These are phyloP conservation scores for Tubosaeta brunneosetosa DNA, from an alignment of 768 basidiomycete species.

Conservation along the genomic window DNA sequence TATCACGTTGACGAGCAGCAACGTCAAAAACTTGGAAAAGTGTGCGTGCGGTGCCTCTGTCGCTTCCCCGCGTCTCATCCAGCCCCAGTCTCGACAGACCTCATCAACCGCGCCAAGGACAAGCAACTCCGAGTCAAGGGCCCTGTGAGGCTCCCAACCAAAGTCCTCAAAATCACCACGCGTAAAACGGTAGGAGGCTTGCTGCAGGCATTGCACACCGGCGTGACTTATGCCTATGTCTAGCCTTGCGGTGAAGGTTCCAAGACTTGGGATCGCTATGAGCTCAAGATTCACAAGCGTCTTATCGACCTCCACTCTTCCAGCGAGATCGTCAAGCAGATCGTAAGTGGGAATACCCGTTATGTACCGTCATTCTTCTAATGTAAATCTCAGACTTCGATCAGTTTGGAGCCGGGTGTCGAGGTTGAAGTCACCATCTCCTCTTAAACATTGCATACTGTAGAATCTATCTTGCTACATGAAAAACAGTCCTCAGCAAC, in stretches of 20 bases:
- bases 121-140: conserved; percentile 99
- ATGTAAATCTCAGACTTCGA: conserved; percentile 68
- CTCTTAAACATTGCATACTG: conserved; percentile 37
- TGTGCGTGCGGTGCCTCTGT: conserved; percentile 47
- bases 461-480: conserved; percentile 1
- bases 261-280: conserved; percentile 99
- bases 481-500: not conserved
- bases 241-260: conserved; percentile 99
- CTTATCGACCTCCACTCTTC: conserved; percentile 98
- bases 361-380: conserved; percentile 1
- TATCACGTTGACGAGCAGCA: conserved; percentile 97
- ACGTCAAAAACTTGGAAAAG: conserved; percentile 98
- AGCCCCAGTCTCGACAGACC: conserved; percentile 82
- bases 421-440: conserved; percentile 99
- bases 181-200: conserved; percentile 81
- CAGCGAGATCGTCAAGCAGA: conserved; percentile 99
- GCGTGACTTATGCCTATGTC: not conserved
- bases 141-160: conserved; percentile 97
- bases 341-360: conserved; percentile 56
- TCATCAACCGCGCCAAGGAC: conserved; percentile 99
- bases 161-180: conserved; percentile 98
- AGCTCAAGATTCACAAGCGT: conserved; percentile 99
- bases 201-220: not conserved
- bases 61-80: not conserved
- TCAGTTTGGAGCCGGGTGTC: conserved; percentile 98